Percentiles rank a stretch among this genome's conserved stretches.
phyloP scores from a whole-genome alignment of 106 monocot genomes.

The Vanilla planifolia region DNA sequence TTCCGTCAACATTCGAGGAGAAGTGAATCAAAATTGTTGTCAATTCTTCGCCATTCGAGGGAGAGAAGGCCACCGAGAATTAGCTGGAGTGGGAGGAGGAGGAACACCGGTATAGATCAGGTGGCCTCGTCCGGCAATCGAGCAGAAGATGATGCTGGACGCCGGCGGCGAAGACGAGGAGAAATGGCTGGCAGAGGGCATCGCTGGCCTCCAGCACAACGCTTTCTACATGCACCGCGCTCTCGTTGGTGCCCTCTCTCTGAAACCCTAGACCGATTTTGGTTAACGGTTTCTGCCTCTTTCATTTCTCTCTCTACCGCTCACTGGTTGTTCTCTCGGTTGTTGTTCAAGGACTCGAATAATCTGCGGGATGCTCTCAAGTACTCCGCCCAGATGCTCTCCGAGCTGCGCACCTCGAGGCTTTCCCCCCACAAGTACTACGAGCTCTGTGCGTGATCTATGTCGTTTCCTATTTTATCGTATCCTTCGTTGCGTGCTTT shows the following conservation, averaged over 20 bases:
- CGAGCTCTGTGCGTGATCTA: constrained; percentile 62
- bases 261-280: constrained; percentile 8
- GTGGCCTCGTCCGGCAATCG: not conserved
- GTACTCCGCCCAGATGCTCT: constrained; percentile 97
- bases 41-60: not conserved
- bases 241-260: constrained; percentile 37
- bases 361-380: constrained; percentile 93
- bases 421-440: constrained; percentile 79
- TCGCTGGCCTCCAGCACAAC: constrained; percentile 96
- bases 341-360: constrained; percentile 58
- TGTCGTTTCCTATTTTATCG: not conserved
- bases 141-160: constrained; percentile 34
- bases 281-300: not conserved
- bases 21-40: not conserved
- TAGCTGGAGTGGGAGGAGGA: not conserved
- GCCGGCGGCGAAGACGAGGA: constrained; percentile 87
- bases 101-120: not conserved
- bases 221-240: constrained; percentile 98
- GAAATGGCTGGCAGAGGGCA: constrained; percentile 95
- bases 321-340: not conserved
- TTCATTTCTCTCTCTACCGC: not conserved
- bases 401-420: constrained; percentile 87
- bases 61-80: not conserved
- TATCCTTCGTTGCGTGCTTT: not conserved
- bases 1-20: constrained; percentile 1